Evolutionary conservation across 352 stramenopile species (phyloP).

Genomic region (Bremia lactucae): DNA sequence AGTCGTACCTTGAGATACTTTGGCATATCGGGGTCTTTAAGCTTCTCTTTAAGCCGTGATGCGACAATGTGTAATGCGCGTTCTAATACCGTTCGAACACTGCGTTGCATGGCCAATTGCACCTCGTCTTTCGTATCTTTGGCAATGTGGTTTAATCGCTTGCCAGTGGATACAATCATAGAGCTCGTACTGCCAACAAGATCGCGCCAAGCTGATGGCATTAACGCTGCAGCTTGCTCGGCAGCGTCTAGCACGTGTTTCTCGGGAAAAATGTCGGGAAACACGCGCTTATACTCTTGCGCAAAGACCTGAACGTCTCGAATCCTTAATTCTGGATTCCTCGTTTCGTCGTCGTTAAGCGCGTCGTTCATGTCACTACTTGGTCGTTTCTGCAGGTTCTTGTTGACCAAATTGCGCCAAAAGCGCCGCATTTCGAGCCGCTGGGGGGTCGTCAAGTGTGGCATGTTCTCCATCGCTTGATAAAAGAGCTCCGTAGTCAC

Average conservation of each 20-base stretch:
- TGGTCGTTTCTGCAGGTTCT: conserved; percentile 16
- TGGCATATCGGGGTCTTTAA: conserved; percentile 82
- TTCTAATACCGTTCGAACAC: conserved; percentile 65
- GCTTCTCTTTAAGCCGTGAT: conserved; percentile 51
- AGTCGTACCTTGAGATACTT: conserved; percentile 49
- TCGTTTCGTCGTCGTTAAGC: neutral
- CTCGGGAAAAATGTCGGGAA: conserved; percentile 67
- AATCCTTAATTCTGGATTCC: conserved; percentile 23
- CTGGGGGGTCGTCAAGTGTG: conserved; percentile 38
- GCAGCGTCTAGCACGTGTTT: conserved; percentile 48
- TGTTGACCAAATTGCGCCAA: conserved; percentile 64
- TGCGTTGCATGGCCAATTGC: conserved; percentile 71
- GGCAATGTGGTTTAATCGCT: conserved; percentile 73
- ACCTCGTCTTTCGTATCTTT: conserved; percentile 80
- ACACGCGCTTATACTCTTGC: conserved; percentile 75
- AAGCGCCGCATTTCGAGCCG: conserved; percentile 66
- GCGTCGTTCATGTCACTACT: conserved; percentile 1
- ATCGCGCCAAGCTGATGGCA: conserved; percentile 36
- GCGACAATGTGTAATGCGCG: conserved; percentile 69
- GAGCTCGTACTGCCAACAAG: conserved; percentile 68
- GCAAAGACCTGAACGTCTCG: conserved; percentile 65
- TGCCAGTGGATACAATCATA: conserved; percentile 72
- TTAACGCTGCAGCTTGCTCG: conserved; percentile 27
- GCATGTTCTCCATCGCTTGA: conserved; percentile 46
- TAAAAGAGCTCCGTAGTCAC: conserved; percentile 55